phyloP scores from a whole-genome alignment of 2,329 filamentous ascomycete genomes.

The Amauroascus verrucosus region DNA sequence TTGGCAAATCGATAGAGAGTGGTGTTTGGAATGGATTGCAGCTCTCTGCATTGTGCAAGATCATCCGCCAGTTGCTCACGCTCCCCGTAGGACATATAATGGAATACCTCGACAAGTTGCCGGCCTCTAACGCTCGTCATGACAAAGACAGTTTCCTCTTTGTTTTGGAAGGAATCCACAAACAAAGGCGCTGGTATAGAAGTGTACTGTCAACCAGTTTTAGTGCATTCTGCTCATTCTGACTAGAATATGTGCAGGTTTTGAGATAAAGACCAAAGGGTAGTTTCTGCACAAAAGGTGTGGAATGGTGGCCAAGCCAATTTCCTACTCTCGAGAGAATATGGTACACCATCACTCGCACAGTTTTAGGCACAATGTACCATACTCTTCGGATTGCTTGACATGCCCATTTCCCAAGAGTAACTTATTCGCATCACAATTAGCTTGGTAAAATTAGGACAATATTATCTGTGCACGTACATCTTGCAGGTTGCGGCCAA shows the following conservation, averaged over 20 bases:
- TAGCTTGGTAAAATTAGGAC: background rate
- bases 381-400: conserved; percentile 1
- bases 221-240: conserved; percentile 14
- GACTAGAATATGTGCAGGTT: background rate
- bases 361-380: conserved; percentile 6
- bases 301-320: no score
- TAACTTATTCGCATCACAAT: background rate
- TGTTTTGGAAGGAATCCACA: conserved; percentile 9
- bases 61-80: conserved; percentile 10
- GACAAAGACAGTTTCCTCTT: conserved; percentile 6
- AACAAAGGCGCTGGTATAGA: conserved; percentile 8
- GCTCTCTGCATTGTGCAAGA: conserved; percentile 1
- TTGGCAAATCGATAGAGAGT: background rate
- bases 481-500: background rate
- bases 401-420: background rate
- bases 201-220: conserved; percentile 8
- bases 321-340: background rate
- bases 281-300: conserved; percentile 1
- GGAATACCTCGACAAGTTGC: conserved; percentile 3
- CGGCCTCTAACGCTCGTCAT: conserved; percentile 11
- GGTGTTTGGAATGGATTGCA: conserved; percentile 12
- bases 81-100: conserved; percentile 11
- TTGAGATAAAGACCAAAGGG: conserved; percentile 13
- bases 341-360: conserved; percentile 1
- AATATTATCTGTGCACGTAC: no score